phyloP scores from a whole-genome alignment of 2,329 filamentous ascomycete species.

The Talaromyces amestolkiae region DNA sequence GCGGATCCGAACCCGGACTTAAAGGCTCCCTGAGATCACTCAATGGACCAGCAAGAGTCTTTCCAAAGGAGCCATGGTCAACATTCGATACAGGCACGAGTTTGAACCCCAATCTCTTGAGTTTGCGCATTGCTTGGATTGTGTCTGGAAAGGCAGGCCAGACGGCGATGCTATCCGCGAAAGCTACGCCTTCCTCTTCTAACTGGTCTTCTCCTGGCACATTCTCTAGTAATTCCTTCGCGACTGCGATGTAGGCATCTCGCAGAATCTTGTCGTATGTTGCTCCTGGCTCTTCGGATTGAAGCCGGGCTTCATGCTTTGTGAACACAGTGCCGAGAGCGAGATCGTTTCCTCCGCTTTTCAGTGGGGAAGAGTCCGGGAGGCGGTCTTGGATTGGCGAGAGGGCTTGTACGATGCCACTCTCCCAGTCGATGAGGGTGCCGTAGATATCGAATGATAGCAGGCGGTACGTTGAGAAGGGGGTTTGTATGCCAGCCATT shows the following conservation, averaged over 20 bases:
- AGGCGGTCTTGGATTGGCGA: conserved; percentile 43
- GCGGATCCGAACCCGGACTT: background rate
- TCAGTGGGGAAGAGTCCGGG: conserved; percentile 37
- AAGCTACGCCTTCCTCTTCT: conserved; percentile 41
- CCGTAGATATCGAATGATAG: conserved; percentile 78
- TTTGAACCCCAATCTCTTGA: conserved; percentile 50
- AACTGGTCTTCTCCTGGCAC: background rate
- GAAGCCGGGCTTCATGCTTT: conserved; percentile 49
- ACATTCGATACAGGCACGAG: conserved; percentile 60
- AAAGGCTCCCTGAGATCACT: conserved; percentile 41
- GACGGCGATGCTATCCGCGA: conserved; percentile 49
- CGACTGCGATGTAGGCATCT: conserved; percentile 40
- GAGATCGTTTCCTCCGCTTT: conserved; percentile 32
- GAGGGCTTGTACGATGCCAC: conserved; percentile 59
- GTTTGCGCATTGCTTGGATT: conserved; percentile 49
- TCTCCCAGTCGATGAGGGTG: conserved; percentile 76
- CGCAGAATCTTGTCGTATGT: conserved; percentile 61
- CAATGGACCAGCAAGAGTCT: conserved; percentile 50
- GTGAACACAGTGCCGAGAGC: conserved; percentile 48
- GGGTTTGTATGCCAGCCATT: background rate
- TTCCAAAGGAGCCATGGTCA: conserved; percentile 52
- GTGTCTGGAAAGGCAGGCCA: conserved; percentile 61
- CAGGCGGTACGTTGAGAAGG: conserved; percentile 43
- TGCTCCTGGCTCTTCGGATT: conserved; percentile 55
- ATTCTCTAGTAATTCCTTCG: conserved; percentile 26